A percentile compares a stretch with the other conserved stretches of the same genome.
These are phyloP conservation scores for Carex cristatella DNA, from an alignment of 176 grass and related monocot genomes.

Conservation along the genomic window DNA sequence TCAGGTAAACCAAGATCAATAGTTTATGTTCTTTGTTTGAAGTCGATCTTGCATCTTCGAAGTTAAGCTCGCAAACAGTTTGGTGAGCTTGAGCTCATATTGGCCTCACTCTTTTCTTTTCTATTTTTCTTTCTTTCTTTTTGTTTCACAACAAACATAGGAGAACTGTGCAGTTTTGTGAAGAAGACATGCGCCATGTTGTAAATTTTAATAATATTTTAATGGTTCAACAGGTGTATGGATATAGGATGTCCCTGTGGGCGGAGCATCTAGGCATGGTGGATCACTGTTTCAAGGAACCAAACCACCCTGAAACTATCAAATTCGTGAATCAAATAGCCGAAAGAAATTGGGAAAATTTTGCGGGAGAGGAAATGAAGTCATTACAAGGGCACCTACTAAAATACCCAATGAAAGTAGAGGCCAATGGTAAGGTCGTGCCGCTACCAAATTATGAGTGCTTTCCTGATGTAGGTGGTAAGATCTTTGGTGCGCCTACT, in stretches of 20 bases:
- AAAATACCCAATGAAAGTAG: constrained; percentile 75
- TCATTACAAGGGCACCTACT: constrained; percentile 69
- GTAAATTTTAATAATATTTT: neutral
- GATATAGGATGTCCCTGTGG: constrained; percentile 85
- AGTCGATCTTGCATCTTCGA: neutral
- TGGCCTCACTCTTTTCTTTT: neutral
- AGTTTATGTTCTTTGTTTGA: neutral
- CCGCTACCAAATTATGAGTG: constrained; percentile 47
- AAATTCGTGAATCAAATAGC: constrained; percentile 64
- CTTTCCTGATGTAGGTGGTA: constrained; percentile 86
- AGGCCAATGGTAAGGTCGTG: constrained; percentile 46
- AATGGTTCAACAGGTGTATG: constrained; percentile 51
- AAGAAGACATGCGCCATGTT: neutral
- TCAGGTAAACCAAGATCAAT: neutral
- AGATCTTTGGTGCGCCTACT: constrained; percentile 56
- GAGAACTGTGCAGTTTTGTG: neutral
- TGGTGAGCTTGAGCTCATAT: neutral
- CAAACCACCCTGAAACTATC: constrained; percentile 55
- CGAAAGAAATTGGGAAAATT: constrained; percentile 55
- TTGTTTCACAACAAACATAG: neutral
- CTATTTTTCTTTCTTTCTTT: neutral
- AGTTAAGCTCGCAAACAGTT: neutral
- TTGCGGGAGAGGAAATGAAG: constrained; percentile 35
- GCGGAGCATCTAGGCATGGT: constrained; percentile 75
- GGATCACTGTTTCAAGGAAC: constrained; percentile 49